Base-by-base conservation (phyloP, 2,329 filamentous ascomycete species). In the Penicillium sp. region DNA sequence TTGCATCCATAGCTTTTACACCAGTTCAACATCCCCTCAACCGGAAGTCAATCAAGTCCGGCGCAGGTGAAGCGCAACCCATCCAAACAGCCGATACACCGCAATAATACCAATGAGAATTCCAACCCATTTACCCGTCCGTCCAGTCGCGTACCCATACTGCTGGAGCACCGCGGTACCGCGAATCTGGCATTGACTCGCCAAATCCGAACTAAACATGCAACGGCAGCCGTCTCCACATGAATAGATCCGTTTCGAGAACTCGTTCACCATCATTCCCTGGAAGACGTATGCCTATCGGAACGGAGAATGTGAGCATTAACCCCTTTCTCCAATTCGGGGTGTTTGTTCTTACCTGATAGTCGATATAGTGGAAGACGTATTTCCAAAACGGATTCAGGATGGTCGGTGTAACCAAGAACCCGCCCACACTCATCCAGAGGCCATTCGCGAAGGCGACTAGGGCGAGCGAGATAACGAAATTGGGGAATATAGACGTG, bases 251-350 rank as follows among this genome's bases (percentile, higher is more conserved):
- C 91, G 82, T 19, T 84, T 67, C 1, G 81, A 80, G 74, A 96
- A 95, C 79, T 96, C 91, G 72, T 95, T 96, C 57, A 94, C 88
- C 91, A 96, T 95, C 92, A 96, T 95, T 15, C 91, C 92, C 73
- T 94, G 87, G 74, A 96, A 96, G 3, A 96, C 92, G 70, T 93
- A 96, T 45, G 83, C 82, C 78, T 82, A 26, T 5, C 37, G 19
- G 17, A 15, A 38, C 4, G 49, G 6, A 40, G n/a, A 2, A 28
- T 2, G 33, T 65, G 56, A 65, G 60, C 2, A 22, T 17, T 7
- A 13, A 3, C 4, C 4, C 4, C 12, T 33, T 1, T 33, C 30
- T 33, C 30, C 3, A 33, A 9, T 9, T 2, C 6, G 10, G 30
- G 10, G 9, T 1, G 9, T 2, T 13, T 33, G 30, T 33, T 7